Percentiles rank a stretch among this genome's conserved stretches.
Conservation (phyloP, 306 rosid genomes). For the Cucumis melo region DNA sequence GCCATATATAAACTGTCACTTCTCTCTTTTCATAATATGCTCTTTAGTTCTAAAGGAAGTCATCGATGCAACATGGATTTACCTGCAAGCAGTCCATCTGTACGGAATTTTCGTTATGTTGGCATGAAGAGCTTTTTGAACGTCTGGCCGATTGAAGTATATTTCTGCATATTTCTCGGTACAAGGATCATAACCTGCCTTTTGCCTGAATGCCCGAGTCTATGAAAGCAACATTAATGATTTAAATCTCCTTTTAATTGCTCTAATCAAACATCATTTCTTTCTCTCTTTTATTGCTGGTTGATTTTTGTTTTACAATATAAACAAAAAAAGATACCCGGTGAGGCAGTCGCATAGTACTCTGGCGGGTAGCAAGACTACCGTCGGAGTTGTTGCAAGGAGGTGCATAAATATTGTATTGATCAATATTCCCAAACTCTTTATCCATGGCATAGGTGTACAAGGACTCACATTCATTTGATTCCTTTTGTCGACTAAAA, state of each 20-base stretch:
- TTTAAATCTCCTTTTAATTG: background rate
- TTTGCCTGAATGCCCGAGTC: conserved; percentile 29
- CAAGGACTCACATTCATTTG: conserved; percentile 66
- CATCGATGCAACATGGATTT: background rate
- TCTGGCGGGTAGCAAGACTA: conserved; percentile 25
- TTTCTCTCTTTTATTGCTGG: background rate
- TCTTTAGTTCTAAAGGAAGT: background rate
- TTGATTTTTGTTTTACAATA: background rate
- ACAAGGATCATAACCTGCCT: conserved; percentile 88
- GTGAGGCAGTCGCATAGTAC: conserved; percentile 56
- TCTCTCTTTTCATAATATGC: background rate
- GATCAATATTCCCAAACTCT: conserved; percentile 91
- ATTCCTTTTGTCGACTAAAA: conserved; percentile 62
- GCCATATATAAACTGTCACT: background rate
- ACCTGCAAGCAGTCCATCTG: conserved; percentile 98
- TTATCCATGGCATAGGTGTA: conserved; percentile 88
- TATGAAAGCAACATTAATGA: background rate
- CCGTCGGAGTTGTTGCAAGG: conserved; percentile 84
- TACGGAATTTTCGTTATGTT: conserved; percentile 65
- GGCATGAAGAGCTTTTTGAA: conserved; percentile 90
- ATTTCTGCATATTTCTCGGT: conserved; percentile 86
- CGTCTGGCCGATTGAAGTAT: conserved; percentile 79
- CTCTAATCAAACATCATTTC: background rate
- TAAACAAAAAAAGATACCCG: conserved; percentile 15
- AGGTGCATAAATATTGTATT: conserved; percentile 88